Percentiles rank a stretch among this genome's conserved stretches.
Evolutionary conservation across 805 yeast species (phyloP).

Genomic region (Yarrowia sp.): DNA sequence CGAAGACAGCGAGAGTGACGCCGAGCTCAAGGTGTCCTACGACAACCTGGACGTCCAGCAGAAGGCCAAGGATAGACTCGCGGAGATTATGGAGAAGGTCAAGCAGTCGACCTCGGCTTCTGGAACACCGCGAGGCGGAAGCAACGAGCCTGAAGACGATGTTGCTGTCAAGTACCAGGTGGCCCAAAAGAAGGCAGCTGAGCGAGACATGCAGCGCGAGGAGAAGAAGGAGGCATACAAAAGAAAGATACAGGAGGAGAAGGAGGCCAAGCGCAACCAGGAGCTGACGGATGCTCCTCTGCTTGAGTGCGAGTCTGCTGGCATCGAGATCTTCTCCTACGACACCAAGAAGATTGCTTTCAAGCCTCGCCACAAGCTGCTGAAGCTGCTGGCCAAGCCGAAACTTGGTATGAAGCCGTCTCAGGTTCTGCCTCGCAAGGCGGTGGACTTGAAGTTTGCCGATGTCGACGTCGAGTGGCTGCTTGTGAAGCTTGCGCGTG

Average conservation of each 20-base stretch:
- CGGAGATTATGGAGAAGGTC: background rate
- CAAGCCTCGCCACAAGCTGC: background rate
- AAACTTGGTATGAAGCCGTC: background rate
- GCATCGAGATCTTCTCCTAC: background rate
- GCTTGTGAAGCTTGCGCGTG: background rate
- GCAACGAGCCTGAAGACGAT: background rate
- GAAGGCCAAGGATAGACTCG: background rate
- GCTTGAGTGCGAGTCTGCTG: background rate
- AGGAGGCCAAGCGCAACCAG: background rate
- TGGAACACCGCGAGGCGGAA: background rate
- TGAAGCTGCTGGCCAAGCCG: background rate
- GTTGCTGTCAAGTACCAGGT: background rate
- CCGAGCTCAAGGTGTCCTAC: background rate
- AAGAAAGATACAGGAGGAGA: background rate
- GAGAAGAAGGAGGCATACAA: background rate
- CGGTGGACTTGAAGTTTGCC: background rate
- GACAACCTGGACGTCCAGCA: background rate
- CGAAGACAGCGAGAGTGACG: background rate
- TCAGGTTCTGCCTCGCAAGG: background rate
- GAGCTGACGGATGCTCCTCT: background rate
- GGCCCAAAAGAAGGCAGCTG: conserved; percentile 1
- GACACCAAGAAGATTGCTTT: background rate
- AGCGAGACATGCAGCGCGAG: background rate
- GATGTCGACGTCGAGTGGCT: background rate
- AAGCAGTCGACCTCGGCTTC: background rate